phyloP scores from a whole-genome alignment of 225 moss, liverwort and hornwort genomes.

The Asterella californica region DNA sequence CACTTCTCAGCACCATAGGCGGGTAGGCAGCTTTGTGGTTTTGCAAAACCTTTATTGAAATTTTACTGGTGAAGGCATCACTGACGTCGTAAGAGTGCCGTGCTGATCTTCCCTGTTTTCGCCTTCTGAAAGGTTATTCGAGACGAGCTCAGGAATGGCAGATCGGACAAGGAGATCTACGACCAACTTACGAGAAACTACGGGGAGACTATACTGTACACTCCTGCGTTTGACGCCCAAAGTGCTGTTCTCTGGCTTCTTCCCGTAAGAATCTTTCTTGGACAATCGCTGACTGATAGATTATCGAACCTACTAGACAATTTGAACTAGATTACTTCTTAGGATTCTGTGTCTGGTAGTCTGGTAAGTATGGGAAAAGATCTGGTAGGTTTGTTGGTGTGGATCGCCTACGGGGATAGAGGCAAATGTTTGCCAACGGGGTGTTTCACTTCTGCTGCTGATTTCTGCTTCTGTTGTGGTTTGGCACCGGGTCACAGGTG shows the following conservation, averaged over 20 bases:
- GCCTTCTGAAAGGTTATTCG: slow-evolving; percentile 62
- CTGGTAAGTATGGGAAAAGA: not conserved
- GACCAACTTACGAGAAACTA: slow-evolving; percentile 70
- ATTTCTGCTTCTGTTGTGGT: not conserved
- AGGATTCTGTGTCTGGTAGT: not conserved
- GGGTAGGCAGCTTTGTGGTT: not conserved
- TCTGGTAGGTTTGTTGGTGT: not conserved
- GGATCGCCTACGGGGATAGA: not conserved
- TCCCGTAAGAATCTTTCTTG: slow-evolving; percentile 50
- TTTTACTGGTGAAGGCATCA: not conserved
- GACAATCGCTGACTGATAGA: too few species aligned
- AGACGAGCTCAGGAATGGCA: slow-evolving; percentile 77
- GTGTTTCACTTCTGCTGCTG: not conserved
- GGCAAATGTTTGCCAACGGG: not conserved
- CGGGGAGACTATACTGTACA: slow-evolving; percentile 87
- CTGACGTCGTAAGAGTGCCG: not conserved
- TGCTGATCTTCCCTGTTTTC: not conserved
- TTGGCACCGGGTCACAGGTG: slow-evolving; percentile 41
- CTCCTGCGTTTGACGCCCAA: slow-evolving; percentile 78
- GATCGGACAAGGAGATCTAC: slow-evolving; percentile 78
- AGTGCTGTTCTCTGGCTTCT: slow-evolving; percentile 84
- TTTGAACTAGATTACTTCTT: too few species aligned
- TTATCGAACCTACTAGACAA: not conserved
- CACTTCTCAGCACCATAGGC: not conserved
- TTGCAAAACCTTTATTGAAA: not conserved